These are phyloP conservation scores for Colletotrichum filicis DNA, from an alignment of 2,329 filamentous ascomycete genomes.

Conservation along the genomic window DNA sequence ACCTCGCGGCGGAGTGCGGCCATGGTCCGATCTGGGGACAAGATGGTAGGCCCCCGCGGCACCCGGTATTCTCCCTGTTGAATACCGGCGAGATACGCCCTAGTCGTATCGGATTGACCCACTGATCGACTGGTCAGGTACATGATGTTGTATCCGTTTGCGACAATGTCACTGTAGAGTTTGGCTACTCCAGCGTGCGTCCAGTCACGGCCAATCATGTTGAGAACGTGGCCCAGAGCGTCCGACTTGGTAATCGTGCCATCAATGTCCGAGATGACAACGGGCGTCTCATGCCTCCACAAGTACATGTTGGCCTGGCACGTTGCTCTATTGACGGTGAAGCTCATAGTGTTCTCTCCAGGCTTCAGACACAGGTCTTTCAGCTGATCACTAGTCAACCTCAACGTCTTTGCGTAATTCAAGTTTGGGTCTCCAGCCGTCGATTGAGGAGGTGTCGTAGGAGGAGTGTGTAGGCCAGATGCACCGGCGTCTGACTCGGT, in stretches of 20 bases:
- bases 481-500: slow-evolving; percentile 74
- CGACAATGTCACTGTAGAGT: slow-evolving; percentile 93
- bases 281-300: slow-evolving; percentile 90
- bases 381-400: slow-evolving; percentile 94
- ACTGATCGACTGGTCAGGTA: slow-evolving; percentile 95
- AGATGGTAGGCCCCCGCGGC: slow-evolving; percentile 91
- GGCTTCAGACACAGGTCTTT: slow-evolving; percentile 84
- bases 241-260: slow-evolving; percentile 99
- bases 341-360: slow-evolving; percentile 94
- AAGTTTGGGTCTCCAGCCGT: slow-evolving; percentile 76
- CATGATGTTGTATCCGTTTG: slow-evolving; percentile 98
- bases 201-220: slow-evolving; percentile 98
- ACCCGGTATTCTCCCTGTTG: slow-evolving; percentile 87
- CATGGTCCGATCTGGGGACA: slow-evolving; percentile 94
- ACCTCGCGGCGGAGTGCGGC: slow-evolving; percentile 91
- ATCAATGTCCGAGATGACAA: slow-evolving; percentile 98
- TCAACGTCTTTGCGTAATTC: slow-evolving; percentile 96
- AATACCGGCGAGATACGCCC: slow-evolving; percentile 90
- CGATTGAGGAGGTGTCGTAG: slow-evolving; percentile 75
- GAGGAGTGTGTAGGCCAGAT: slow-evolving; percentile 69
- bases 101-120: slow-evolving; percentile 90
- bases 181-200: slow-evolving; percentile 97
- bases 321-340: slow-evolving; percentile 94
- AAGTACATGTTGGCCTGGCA: slow-evolving; percentile 94
- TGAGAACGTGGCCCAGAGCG: slow-evolving; percentile 91